Conservation (phyloP, 352 stramenopile species). For the Phytopythium montanum region DNA sequence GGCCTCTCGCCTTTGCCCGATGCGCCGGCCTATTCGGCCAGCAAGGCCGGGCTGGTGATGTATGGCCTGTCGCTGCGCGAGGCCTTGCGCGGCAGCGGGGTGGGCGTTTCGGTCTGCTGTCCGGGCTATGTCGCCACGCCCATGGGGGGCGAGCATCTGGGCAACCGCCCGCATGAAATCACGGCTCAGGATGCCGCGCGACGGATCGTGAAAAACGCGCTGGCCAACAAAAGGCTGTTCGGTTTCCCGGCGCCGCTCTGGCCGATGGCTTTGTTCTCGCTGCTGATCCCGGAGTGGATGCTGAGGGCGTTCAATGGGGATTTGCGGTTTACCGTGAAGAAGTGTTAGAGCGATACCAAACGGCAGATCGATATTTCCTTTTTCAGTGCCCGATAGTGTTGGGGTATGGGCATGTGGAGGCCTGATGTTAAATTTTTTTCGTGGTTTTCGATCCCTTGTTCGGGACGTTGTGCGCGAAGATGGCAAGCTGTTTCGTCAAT, state of each 20-base stretch:
- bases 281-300: slow-evolving; percentile 7
- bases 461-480: slow-evolving; percentile 6
- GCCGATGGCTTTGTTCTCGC: slow-evolving; percentile 7
- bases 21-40: slow-evolving; percentile 6
- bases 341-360: slow-evolving; percentile 8
- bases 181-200: slow-evolving; percentile 6
- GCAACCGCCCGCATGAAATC: slow-evolving; percentile 7
- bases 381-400: slow-evolving; percentile 7
- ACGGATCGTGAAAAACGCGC: slow-evolving; percentile 7
- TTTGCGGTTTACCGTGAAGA: slow-evolving; percentile 7
- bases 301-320: slow-evolving; percentile 7
- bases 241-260: slow-evolving; percentile 6
- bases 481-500: slow-evolving; percentile 7
- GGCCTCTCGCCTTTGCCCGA: slow-evolving; percentile 6
- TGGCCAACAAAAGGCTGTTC: slow-evolving; percentile 7
- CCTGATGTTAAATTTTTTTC: slow-evolving; percentile 8
- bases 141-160: slow-evolving; percentile 6
- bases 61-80: slow-evolving; percentile 6
- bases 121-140: slow-evolving; percentile 6
- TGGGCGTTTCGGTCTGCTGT: slow-evolving; percentile 7
- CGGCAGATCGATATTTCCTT: slow-evolving; percentile 7
- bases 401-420: slow-evolving; percentile 6
- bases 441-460: slow-evolving; percentile 7
- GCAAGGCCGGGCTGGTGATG: slow-evolving; percentile 6
- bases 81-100: slow-evolving; percentile 5